Base-by-base conservation (phyloP, 2,329 filamentous ascomycete species). In the Venturia aucupariae region DNA sequence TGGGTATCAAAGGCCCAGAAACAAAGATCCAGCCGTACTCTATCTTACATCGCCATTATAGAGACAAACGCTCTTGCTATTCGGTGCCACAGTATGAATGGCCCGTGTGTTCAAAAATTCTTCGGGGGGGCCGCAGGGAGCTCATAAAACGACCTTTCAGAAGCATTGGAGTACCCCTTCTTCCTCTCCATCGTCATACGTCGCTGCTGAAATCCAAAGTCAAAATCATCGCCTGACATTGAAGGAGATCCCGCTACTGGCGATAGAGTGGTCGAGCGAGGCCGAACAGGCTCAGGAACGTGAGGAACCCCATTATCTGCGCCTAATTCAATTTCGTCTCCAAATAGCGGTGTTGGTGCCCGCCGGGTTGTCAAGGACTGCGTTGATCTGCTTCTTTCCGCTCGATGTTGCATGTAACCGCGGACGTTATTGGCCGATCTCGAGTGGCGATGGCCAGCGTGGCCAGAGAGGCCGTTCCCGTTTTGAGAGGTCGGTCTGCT, bases 331-430 rank as follows among this genome's bases (percentile, higher is more conserved):
- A 3, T 22, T 8, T 15, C 59, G 2, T 27, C 35, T 22, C 35
- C 35, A 44, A 60, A 60, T 2, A 60, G 35, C 59, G 59, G 59
- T 44, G 59, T 27, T 44, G 59, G 41, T 27, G 41, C 59, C 19
- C 35, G 35, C 17, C 51, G 51, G n/a, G 27, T 35, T 35, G 51
- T 35, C 51, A 57, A 35, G 17, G 51, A 57, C 51, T 57, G 51
- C 4, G 51, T 57, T 7, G 27, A 57, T 17, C 30, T 57, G 27
- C 15, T 35, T 35, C 27, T 57, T 35, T 57, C 51, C 19, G 51
- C 51, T 32, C 51, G 51, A 35, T 57, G 51, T 57, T 57, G 51
- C 51, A 57, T 57, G 30, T 57, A 57, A 17, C 51, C 51, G 19
- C 51, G 51, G 15, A 57, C 19, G 30, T 22, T 57, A 30, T 32